phyloP scores from a whole-genome alignment of 306 rosid genomes.

The Vachellia collinsii region DNA sequence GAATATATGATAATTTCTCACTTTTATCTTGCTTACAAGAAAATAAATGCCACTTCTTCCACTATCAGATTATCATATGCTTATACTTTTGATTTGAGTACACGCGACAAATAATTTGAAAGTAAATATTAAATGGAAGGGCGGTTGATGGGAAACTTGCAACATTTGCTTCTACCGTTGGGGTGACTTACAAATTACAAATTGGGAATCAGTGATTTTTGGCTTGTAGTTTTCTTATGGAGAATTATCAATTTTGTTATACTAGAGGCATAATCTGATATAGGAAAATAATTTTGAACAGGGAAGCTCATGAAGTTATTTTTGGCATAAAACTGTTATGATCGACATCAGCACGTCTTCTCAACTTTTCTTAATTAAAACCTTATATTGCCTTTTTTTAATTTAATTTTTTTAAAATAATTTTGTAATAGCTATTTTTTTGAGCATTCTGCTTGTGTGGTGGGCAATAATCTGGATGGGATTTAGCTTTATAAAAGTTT shows the following conservation, averaged over 20 bases:
- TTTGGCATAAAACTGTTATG: not conserved
- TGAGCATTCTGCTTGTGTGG: not conserved
- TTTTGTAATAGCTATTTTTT: not conserved
- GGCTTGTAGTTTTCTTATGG: conserved; percentile 13
- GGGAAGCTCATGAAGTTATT: conserved; percentile 7
- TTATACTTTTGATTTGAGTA: not conserved
- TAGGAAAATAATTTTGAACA: conserved; percentile 10
- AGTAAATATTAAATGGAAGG: not conserved
- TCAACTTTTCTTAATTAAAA: not conserved
- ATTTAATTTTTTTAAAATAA: not conserved
- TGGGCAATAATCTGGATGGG: conserved; percentile 2
- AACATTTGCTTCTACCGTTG: not conserved
- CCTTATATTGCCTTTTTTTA: not conserved
- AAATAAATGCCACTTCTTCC: too few species aligned
- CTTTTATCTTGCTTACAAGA: too few species aligned
- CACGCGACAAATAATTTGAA: not conserved
- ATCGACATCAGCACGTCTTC: not conserved
- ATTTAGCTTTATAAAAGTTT: conserved; percentile 10
- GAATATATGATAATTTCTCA: not conserved
- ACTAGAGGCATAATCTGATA: conserved; percentile 14
- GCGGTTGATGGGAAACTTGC: not conserved
- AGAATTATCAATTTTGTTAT: conserved; percentile 18
- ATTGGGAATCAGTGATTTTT: conserved; percentile 27
- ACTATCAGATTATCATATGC: not conserved
- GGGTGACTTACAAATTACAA: not conserved